A percentile compares a stretch with the other conserved stretches of the same genome.
Conservation (phyloP, 1,284 basidiomycete genomes). For the Lentinus polychrous region DNA sequence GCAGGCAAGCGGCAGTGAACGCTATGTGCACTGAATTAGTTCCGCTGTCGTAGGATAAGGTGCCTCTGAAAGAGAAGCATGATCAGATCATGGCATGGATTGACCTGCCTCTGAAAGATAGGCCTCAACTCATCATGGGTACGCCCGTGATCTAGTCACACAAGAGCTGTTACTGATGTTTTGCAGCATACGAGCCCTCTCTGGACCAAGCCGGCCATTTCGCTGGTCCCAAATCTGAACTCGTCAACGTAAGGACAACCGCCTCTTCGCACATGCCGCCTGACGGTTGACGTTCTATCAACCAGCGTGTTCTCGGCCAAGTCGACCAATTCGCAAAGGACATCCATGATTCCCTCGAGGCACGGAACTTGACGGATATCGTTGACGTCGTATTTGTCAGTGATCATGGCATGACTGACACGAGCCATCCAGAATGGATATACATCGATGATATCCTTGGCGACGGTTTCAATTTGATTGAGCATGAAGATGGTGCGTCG, state of each 20-base stretch:
- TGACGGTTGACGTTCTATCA: slow-evolving; percentile 3
- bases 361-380: slow-evolving; percentile 75
- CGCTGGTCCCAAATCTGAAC: slow-evolving; percentile 66
- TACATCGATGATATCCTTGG: slow-evolving; percentile 85
- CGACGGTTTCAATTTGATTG: slow-evolving; percentile 54
- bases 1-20: slow-evolving; percentile 12
- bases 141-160: slow-evolving; percentile 16
- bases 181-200: slow-evolving; percentile 66
- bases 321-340: slow-evolving; percentile 75
- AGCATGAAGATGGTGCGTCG: slow-evolving; percentile 61
- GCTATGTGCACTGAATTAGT: neutral
- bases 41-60: slow-evolving; percentile 40
- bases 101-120: slow-evolving; percentile 58
- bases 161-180: neutral
- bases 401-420: slow-evolving; percentile 92
- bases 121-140: slow-evolving; percentile 80
- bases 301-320: slow-evolving; percentile 54
- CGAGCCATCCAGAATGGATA: slow-evolving; percentile 66
- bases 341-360: slow-evolving; percentile 53
- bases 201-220: slow-evolving; percentile 79
- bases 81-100: slow-evolving; percentile 73
- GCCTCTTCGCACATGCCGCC: neutral
- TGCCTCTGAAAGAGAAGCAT: slow-evolving; percentile 61
- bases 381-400: slow-evolving; percentile 88
- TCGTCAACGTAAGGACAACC: slow-evolving; percentile 54